Conservation (phyloP, 169 alveolate genomes). For the Cryptosporidium parvum region DNA sequence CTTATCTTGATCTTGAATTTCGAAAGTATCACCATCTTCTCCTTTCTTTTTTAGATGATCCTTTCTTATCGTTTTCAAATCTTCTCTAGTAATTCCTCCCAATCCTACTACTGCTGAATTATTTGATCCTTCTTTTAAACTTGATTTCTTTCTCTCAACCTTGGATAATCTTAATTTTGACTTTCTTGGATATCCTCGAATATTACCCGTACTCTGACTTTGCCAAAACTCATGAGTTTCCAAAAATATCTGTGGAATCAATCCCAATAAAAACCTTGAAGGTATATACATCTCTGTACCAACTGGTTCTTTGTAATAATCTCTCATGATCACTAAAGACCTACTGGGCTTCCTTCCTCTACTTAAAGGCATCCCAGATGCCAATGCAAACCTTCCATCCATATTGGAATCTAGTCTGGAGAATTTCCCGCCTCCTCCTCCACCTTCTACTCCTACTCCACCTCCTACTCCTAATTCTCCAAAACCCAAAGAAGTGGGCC, state of each 20-base stretch:
- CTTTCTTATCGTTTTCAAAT: background rate
- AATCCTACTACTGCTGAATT: too few species aligned
- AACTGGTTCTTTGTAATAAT: constrained; percentile 17
- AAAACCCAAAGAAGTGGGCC: background rate
- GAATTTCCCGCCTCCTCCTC: background rate
- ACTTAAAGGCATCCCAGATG: constrained; percentile 37
- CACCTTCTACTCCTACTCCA: background rate
- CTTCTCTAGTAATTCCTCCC: background rate
- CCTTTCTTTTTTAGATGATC: background rate
- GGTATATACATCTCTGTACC: constrained; percentile 79
- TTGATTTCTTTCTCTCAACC: background rate
- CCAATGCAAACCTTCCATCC: constrained; percentile 76
- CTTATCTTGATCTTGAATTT: background rate
- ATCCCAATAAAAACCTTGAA: constrained; percentile 78
- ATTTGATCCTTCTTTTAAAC: background rate
- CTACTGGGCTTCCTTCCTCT: constrained; percentile 50
- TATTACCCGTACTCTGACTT: constrained; percentile 80
- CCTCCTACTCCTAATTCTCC: background rate
- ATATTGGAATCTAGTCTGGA: constrained; percentile 40
- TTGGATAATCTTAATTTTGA: background rate
- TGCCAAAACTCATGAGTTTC: constrained; percentile 84
- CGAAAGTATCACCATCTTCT: too few species aligned
- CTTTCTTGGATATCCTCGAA: constrained; percentile 81
- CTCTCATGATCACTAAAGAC: constrained; percentile 61
- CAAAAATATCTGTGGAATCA: constrained; percentile 79